Evolutionary conservation across 1,284 basidiomycete species (phyloP).

Genomic region (Papiliotrema laurentii): DNA sequence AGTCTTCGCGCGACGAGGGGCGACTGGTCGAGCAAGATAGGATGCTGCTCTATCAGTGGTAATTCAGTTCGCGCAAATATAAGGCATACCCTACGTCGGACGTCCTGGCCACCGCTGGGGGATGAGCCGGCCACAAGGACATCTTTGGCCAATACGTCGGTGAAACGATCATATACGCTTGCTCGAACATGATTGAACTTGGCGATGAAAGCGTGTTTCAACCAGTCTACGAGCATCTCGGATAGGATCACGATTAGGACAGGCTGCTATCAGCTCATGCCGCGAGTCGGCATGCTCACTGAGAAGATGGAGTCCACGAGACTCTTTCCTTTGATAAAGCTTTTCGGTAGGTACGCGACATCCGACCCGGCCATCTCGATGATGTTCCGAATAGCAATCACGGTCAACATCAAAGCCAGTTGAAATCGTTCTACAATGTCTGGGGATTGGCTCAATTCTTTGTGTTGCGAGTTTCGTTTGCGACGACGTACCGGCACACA

Average conservation of each 20-base stretch:
- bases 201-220: slow-evolving; percentile 99
- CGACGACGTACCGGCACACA: slow-evolving; percentile 71
- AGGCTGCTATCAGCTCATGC: slow-evolving; percentile 69
- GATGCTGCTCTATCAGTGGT: slow-evolving; percentile 51
- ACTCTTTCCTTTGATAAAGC: slow-evolving; percentile 75
- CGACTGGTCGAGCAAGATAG: slow-evolving; percentile 87
- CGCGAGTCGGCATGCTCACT: slow-evolving; percentile 51
- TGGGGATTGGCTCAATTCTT: slow-evolving; percentile 44
- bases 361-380: slow-evolving; percentile 90
- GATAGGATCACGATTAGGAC: slow-evolving; percentile 85
- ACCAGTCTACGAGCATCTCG: slow-evolving; percentile 95
- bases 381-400: slow-evolving; percentile 90
- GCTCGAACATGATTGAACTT: slow-evolving; percentile 94
- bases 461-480: slow-evolving; percentile 1
- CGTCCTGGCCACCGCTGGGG: slow-evolving; percentile 55
- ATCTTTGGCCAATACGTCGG: slow-evolving; percentile 92
- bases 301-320: slow-evolving; percentile 76
- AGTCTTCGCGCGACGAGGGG: slow-evolving; percentile 89
- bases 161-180: slow-evolving; percentile 91
- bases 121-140: slow-evolving; percentile 68
- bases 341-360: slow-evolving; percentile 74
- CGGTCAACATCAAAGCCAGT: slow-evolving; percentile 80
- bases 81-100: slow-evolving; percentile 61
- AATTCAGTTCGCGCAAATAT: not conserved
- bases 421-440: slow-evolving; percentile 99